Evolutionary conservation across 2,329 filamentous ascomycete genomes (phyloP), one percentile per base, ranked within the genome.

Genomic region (Epicoccum nigrum): DNA sequence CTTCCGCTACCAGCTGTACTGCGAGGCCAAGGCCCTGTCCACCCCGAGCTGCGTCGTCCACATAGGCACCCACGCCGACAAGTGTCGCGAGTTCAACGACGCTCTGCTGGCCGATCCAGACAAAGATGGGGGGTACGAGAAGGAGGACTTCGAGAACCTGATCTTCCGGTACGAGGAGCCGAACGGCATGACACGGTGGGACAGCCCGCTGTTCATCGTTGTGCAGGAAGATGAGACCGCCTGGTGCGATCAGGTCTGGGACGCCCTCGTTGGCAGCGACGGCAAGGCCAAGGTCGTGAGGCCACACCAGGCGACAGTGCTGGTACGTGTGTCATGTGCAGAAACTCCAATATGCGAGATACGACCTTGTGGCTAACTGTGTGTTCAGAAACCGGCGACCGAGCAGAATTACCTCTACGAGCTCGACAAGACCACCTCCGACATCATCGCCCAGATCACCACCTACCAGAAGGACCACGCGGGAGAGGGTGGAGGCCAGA

Each of bases 161-260:
- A 84, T 91, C 27, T 93, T 90, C 68, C 81, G 90, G 46, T 92
- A 92, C 69, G 90, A 95, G 73, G 90, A 95, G 74, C 90, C 90
- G 12, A 94, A 93, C 69, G 84, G 86, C 17, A 92, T 93, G 88
- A 87, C 83, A 2, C 79, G 89, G 34, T 95, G 90, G 90, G 90
- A 95, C 70, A 88, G 86, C 46, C 90, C 90, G 1, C 80, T 94
- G 2, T 94, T 93, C 73, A 88, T 88, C 4, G 80, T 94, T 0
- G 81, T 90, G 9, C 89, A 87, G 80, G 86, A 92, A 35, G 90
- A 95, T 68, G 82, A 82, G 48, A 80, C 81, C 50, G 81, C 81
- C n/a, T 85, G 85, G 2, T 88, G 85, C 55, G 83, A 87, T 39
- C 79, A 81, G 49, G 82, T 94, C 49, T 94, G 89, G 90, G 88